Evolutionary conservation across 2,329 filamentous ascomycete species (phyloP), one percentile per base, ranked within the genome.

Genomic region (Beauveria rudraprayagi): DNA sequence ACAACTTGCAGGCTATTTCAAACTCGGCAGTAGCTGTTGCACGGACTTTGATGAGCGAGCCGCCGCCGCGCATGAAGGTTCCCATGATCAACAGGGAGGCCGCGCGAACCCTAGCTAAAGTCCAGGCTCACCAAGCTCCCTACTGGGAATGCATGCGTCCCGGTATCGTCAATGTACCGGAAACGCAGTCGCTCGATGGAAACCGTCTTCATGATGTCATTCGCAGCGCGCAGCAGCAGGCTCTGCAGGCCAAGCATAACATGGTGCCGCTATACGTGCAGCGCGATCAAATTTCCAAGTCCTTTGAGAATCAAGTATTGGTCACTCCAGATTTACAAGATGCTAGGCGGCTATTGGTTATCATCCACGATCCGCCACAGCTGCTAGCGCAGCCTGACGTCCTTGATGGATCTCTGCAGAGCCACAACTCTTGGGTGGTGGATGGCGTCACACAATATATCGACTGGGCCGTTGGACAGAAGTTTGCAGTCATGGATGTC

Each of bases 71-170:
- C 67, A 81, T 87, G 72, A 71, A 75, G 16, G 72, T 87, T 2
- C 79, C 83, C 8, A 79, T 79, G 61, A 77, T 87, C 64, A 83
- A 81, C 70, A 80, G 77, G 66, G 81, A 84, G 22, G 85, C 84
- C 1, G 78, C 79, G 0, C 76, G 78, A 50, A 78, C 83, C 1
- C 70, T 88, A 28, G 80, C 82, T 44, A 81, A 80, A 65, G 85
- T 87, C 0, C 83, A 85, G 67, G 79, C 82, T 1, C 75, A 80
- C 57, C 85, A 88, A 64, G 83, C 85, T 1, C 83, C 82, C 24
- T 94, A 90, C 72, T 99, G 94, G 94, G 85, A 90, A 64, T 96
- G 90, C 73, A 88, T 97, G 80, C 86, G 90, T 63, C 88, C 90
- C 2, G 84, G 84, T 1, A 73, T 87, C 19, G 77, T 87, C 44